Conservation (phyloP, 2,329 filamentous ascomycete genomes). For the Orbilia blumenaviensis region DNA sequence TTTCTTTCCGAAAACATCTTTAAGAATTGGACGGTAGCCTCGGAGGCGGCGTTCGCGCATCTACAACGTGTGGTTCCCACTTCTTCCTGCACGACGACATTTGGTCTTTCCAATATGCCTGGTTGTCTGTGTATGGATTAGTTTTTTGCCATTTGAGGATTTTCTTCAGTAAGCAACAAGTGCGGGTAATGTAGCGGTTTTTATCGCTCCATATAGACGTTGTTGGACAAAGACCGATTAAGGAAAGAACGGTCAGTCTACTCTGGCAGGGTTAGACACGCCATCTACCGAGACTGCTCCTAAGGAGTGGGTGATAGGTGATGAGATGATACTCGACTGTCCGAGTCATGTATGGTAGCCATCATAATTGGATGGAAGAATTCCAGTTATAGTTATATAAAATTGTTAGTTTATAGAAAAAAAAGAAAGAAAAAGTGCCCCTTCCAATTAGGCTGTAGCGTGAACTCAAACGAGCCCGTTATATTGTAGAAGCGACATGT, state of each 20-base stretch:
- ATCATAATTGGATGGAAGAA: conserved; percentile 37
- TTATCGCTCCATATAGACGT: background rate
- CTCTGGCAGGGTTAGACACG: background rate
- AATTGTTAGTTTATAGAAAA: conserved; percentile 6
- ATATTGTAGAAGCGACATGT: too few relatives aligned
- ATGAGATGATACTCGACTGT: background rate
- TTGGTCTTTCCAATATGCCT: background rate
- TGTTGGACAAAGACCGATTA: background rate
- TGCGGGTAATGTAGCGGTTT: background rate
- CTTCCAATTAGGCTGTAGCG: too few relatives aligned
- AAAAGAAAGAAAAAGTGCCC: too few relatives aligned
- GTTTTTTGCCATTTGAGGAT: background rate
- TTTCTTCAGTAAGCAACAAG: background rate
- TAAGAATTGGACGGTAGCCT: conserved; percentile 7
- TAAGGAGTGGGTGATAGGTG: background rate
- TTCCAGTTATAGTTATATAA: conserved; percentile 23
- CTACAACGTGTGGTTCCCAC: conserved; percentile 28
- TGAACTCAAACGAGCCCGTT: too few relatives aligned
- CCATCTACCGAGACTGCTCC: background rate
- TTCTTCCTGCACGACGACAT: conserved; percentile 2
- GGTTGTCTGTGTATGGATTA: conserved; percentile 1
- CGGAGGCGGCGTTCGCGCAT: conserved; percentile 43
- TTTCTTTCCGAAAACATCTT: background rate
- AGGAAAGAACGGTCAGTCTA: background rate
- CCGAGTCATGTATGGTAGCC: conserved; percentile 44